A percentile compares a stretch with the other conserved stretches of the same genome.
Conservation (phyloP, 2,329 filamentous ascomycete genomes). For the Endoconidiophora polonica region DNA sequence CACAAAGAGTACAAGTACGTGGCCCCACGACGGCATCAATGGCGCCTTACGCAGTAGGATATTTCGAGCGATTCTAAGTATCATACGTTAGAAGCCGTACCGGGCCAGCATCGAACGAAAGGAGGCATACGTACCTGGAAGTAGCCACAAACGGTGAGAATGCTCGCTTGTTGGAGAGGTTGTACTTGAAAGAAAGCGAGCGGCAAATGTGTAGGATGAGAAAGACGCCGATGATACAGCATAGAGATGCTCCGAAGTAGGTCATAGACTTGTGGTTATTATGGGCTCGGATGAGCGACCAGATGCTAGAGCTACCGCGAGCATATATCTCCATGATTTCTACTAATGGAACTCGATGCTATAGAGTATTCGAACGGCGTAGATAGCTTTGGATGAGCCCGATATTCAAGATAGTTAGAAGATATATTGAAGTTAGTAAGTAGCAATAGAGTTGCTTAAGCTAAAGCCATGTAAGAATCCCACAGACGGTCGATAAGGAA, state of each 20-base stretch:
- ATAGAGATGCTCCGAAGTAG: conserved; percentile 14
- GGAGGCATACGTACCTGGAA: neutral
- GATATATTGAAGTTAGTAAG: no score
- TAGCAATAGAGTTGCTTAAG: no score
- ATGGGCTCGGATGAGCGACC: neutral
- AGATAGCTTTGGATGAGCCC: no score
- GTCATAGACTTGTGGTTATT: neutral
- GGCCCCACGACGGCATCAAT: conserved; percentile 15
- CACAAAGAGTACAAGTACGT: conserved; percentile 17
- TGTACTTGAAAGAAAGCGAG: conserved; percentile 28
- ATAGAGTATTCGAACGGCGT: no score
- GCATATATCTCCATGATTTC: neutral
- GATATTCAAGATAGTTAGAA: no score
- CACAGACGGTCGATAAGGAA: no score
- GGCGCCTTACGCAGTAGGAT: conserved; percentile 2
- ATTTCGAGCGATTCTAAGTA: neutral
- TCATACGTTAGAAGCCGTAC: neutral
- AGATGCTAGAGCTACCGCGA: neutral
- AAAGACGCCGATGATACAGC: conserved; percentile 12
- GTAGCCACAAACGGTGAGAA: conserved; percentile 28
- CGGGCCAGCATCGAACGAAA: no score
- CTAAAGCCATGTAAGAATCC: no score
- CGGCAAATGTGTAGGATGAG: conserved; percentile 12
- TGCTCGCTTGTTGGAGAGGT: conserved; percentile 28
- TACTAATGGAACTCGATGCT: no score